Percentiles rank a stretch among this genome's conserved stretches.
Evolutionary conservation across 306 rosid species (phyloP).

Genomic region (Mimosa bimucronata): DNA sequence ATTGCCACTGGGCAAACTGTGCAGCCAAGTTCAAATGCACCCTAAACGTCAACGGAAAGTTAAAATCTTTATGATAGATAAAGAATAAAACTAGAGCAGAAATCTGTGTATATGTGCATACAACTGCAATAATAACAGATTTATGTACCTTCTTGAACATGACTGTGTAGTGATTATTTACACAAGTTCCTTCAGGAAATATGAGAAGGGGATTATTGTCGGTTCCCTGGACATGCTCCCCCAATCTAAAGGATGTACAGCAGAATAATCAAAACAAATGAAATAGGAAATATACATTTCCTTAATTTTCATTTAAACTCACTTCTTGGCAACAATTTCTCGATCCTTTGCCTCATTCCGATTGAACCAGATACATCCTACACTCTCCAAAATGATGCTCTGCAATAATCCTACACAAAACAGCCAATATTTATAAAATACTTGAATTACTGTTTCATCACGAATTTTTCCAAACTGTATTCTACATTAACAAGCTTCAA

Average conservation of each 20-base stretch:
- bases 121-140: background rate
- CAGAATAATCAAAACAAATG: conserved; percentile 20
- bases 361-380: conserved; percentile 95
- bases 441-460: background rate
- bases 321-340: conserved; percentile 92
- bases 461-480: background rate
- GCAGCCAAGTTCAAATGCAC: conserved; percentile 93
- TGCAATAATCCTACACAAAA: conserved; percentile 76
- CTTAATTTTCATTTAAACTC: conserved; percentile 42
- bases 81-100: background rate
- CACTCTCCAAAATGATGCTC: conserved; percentile 88
- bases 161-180: conserved; percentile 83
- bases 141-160: conserved; percentile 82
- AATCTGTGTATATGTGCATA: background rate
- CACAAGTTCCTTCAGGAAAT: conserved; percentile 94
- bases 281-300: conserved; percentile 9
- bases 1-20: conserved; percentile 88
- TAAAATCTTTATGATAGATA: conserved; percentile 20
- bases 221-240: conserved; percentile 72
- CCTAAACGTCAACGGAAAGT: conserved; percentile 49
- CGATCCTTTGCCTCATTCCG: conserved; percentile 93
- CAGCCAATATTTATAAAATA: conserved; percentile 8
- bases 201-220: conserved; percentile 87
- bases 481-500: background rate
- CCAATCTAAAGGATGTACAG: conserved; percentile 56